Conservation (phyloP, 2,329 filamentous ascomycete genomes). For the Monosporascus ibericus region DNA sequence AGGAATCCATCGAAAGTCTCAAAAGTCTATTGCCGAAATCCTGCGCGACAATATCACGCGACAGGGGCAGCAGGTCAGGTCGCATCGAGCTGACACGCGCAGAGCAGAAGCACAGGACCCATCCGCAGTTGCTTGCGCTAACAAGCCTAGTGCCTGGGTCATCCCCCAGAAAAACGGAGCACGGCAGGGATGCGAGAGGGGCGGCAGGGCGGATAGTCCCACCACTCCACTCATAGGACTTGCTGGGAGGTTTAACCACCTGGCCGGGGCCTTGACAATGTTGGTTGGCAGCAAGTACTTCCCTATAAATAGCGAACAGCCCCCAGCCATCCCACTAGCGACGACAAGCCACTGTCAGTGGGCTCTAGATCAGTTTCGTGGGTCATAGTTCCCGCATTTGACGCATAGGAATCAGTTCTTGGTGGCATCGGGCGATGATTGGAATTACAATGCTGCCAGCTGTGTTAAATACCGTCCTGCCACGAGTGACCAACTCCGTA, state of each 20-base stretch:
- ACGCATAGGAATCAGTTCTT: too few species aligned
- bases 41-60: background rate
- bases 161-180: background rate
- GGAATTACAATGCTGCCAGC: too few species aligned
- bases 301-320: too few species aligned
- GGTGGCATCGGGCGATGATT: too few species aligned
- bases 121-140: background rate
- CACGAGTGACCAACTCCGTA: background rate
- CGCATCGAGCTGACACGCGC: background rate
- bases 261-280: background rate
- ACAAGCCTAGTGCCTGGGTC: background rate
- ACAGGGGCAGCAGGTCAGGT: background rate
- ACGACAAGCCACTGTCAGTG: background rate
- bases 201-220: slow-evolving; percentile 4
- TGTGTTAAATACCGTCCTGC: background rate
- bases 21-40: background rate
- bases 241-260: background rate
- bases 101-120: background rate
- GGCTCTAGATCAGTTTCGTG: too few species aligned
- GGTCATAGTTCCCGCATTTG: too few species aligned
- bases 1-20: background rate
- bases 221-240: background rate
- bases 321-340: background rate
- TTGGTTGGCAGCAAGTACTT: background rate
- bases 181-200: background rate